Evolutionary conservation across 2,329 filamentous ascomycete species (phyloP), one percentile per base, ranked within the genome.

Genomic region (Endothia cerciana): DNA sequence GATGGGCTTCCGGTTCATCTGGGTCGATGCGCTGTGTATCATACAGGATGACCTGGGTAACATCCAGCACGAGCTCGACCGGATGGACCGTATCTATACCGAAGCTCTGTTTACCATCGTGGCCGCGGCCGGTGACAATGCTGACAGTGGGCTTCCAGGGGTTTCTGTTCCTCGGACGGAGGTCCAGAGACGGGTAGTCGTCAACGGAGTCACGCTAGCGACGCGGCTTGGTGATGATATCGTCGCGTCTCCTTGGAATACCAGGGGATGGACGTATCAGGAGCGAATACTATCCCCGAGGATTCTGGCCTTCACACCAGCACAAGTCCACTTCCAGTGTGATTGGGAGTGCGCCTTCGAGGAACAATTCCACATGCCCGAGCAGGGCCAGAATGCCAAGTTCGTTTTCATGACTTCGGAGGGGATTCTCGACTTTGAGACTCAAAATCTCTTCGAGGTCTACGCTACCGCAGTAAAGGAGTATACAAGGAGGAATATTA

Each of bases 201-300:
- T 38, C 19, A n/a, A 33, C 19, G 60, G 64, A 3, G 30, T 59
- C 17, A 56, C 49, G 4, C 17, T 65, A n/a, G 64, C 60, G 5
- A 63, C 62, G 43, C 49, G 51, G 55, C 64, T 66, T 25, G 41
- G 62, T n/a, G 51, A 57, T 47, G 25, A 53, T 17, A 53, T 63
- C 33, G 33, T 45, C 47, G 49, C 36, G 33, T 60, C 60, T 7
- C 28, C 25, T 4, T 66, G 64, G 64, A 66, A 66, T 38, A 59
- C 64, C 15, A 60, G 64, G 13, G 64, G 60, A 36, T 66, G 64
- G 64, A 66, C 64, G 7, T 66, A 63, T 43, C 64, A 66, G 60
- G 60, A 66, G 47, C 33, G 64, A 11, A 38, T 63, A 5, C 40
- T 63, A 1, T 66, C 60, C 17, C 53, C 25, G 30, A 30, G 64